Percentiles rank a stretch among this genome's conserved stretches.
phyloP scores from a whole-genome alignment of 192 early-diverging fungal species.

The Entomortierella beljakovae region DNA sequence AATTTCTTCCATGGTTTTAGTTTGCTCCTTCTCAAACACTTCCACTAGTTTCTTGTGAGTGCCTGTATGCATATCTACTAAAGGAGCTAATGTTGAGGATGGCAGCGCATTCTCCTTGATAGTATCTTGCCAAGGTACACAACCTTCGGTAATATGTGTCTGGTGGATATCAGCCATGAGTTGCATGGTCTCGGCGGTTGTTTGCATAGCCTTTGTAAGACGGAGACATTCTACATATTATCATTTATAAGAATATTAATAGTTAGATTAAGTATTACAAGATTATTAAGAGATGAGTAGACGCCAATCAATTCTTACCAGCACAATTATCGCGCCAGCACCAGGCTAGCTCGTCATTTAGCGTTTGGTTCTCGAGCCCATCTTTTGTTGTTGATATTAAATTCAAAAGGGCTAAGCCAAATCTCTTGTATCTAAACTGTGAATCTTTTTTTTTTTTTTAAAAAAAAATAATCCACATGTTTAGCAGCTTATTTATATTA shows the following conservation, averaged over 20 bases:
- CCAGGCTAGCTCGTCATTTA: conserved; percentile 57
- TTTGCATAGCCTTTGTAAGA: conserved; percentile 58
- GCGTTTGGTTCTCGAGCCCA: conserved; percentile 36
- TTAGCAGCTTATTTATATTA: no score
- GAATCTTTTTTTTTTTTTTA: conserved; percentile 22
- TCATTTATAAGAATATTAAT: not conserved
- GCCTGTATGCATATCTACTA: conserved; percentile 57
- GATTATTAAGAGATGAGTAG: no score
- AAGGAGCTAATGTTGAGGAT: conserved; percentile 34
- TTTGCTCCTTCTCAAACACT: conserved; percentile 49
- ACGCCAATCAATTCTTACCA: no score
- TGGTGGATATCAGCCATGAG: conserved; percentile 53
- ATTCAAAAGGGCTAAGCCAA: conserved; percentile 47
- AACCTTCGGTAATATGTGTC: conserved; percentile 42
- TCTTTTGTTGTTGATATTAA: conserved; percentile 53
- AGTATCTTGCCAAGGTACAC: conserved; percentile 48
- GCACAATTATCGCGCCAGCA: conserved; percentile 59
- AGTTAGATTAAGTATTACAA: not conserved
- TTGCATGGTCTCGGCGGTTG: conserved; percentile 55
- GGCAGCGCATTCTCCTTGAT: conserved; percentile 52
- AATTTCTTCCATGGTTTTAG: conserved; percentile 36
- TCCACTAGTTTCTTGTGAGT: conserved; percentile 57
- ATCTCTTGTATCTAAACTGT: conserved; percentile 47
- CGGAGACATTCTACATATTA: conserved; percentile 38
- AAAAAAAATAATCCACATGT: no score